These are phyloP conservation scores for Rubia peregrina DNA, from an alignment of 305 asterid species.

Conservation along the genomic window DNA sequence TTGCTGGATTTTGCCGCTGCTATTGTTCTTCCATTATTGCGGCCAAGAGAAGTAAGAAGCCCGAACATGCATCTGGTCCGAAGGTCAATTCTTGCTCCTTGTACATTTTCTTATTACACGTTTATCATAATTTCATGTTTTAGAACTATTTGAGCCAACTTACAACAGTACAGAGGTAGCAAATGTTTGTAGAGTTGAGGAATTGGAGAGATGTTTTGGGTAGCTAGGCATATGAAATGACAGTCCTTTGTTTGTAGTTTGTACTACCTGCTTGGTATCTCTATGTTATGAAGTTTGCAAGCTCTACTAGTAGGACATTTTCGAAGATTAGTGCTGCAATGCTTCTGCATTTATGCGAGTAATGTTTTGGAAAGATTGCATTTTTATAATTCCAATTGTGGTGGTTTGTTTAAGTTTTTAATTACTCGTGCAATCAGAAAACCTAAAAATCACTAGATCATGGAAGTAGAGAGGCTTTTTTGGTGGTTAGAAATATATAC, in stretches of 20 bases:
- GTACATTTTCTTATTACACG: not conserved
- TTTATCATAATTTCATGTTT: no score
- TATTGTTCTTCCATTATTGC: conserved; percentile 40
- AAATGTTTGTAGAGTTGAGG: not conserved
- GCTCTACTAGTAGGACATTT: not conserved
- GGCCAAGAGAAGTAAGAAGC: conserved; percentile 57
- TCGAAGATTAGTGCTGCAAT: not conserved
- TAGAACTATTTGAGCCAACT: no score
- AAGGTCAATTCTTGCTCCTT: conserved; percentile 30
- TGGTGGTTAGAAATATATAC: not conserved
- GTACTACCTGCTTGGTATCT: no score
- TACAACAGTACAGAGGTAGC: not conserved
- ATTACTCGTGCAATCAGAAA: not conserved
- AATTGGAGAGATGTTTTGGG: not conserved
- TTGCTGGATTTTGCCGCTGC: conserved; percentile 13
- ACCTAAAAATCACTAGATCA: not conserved
- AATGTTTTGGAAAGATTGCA: not conserved
- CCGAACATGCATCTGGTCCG: conserved; percentile 46
- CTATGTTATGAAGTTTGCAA: no score
- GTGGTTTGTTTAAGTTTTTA: not conserved
- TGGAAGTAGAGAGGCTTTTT: not conserved
- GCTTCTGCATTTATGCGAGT: not conserved
- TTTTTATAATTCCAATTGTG: not conserved
- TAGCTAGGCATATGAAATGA: not conserved
- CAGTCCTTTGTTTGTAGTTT: not conserved